A percentile compares a stretch with the other conserved stretches of the same genome.
Conservation (phyloP, 306 rosid species). For the Parietaria judaica region DNA sequence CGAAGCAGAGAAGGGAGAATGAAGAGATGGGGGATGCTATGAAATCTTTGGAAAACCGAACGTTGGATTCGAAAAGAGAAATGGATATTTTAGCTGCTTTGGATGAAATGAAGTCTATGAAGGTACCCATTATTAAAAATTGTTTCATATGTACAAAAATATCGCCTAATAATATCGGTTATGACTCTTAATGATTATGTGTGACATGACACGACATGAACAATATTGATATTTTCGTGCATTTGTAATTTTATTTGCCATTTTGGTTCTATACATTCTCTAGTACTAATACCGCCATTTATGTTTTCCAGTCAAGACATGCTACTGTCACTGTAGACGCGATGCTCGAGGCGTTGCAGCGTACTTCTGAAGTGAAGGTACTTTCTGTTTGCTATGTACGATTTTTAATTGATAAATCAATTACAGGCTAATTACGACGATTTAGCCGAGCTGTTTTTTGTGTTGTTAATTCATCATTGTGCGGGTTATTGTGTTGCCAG, state of each 20-base stretch:
- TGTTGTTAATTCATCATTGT: background rate
- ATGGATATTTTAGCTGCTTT: constrained; percentile 80
- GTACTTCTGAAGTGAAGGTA: constrained; percentile 48
- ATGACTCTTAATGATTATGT: no score
- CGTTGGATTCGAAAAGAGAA: constrained; percentile 74
- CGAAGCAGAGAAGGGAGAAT: constrained; percentile 54
- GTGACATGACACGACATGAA: no score
- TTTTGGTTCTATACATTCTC: no score
- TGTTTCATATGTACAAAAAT: background rate
- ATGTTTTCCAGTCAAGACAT: constrained; percentile 71
- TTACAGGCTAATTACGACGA: background rate
- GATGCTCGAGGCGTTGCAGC: constrained; percentile 82
- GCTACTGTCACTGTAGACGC: constrained; percentile 79
- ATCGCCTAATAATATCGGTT: background rate
- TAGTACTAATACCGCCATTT: constrained; percentile 12
- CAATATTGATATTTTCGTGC: no score
- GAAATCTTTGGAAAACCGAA: constrained; percentile 81
- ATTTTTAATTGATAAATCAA: background rate
- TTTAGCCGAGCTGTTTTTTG: background rate
- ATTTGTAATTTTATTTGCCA: no score
- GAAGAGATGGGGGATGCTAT: constrained; percentile 90
- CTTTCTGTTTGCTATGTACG: background rate
- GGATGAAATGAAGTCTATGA: constrained; percentile 99
- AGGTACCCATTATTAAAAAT: constrained; percentile 41
- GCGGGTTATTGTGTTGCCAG: constrained; percentile 26